Evolutionary conservation across 2,329 filamentous ascomycete genomes (phyloP), one percentile per base, ranked within the genome.

Genomic region (Chaetomium strumarium): DNA sequence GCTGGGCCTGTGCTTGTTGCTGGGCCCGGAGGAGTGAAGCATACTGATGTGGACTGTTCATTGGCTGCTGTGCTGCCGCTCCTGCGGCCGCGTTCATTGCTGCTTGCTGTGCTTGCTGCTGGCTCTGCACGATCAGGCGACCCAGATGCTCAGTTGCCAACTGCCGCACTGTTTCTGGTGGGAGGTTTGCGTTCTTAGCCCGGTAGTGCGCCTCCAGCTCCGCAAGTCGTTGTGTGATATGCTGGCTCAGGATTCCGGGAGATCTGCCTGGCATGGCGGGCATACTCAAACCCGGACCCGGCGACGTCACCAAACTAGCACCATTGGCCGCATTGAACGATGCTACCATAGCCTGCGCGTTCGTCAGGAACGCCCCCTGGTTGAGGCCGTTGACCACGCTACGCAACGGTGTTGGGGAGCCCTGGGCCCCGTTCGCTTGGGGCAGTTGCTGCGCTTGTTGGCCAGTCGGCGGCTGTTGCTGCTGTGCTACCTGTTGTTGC

Each of bases 11-110:
- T 29, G 72, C 70, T 55, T 80, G 76, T 56, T 81, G 79, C 59
- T 82, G 79, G 37, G 79, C 77, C 41, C 79, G 68, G 9, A 83
- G 72, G 33, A 82, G 68, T 51, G 80, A 78, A 1, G 79, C 79
- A 60, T 83, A 82, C 56, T 83, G 79, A 38, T 82, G 78, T 29
- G 79, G 79, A 52, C 76, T 79, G 46, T 75, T 78, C 49, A 78
- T 72, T 2, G 72, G 72, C 13, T 75, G 67, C 56, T 78, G 74
- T 8, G 71, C 71, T 5, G 71, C 68, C 13, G 68, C 74, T 10
- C 78, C 78, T 5, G 51, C 54, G 19, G 54, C 55, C 2, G 51
- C 55, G 31, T 74, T 78, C 75, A 81, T 80, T 2, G 57, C 57
- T 17, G 57, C 57, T 44, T 72, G 74, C 56, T 79, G 74, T 17